Base-by-base conservation (phyloP, 108 stramenopile genomes). In the Mayamaea pseudoterrestris region DNA sequence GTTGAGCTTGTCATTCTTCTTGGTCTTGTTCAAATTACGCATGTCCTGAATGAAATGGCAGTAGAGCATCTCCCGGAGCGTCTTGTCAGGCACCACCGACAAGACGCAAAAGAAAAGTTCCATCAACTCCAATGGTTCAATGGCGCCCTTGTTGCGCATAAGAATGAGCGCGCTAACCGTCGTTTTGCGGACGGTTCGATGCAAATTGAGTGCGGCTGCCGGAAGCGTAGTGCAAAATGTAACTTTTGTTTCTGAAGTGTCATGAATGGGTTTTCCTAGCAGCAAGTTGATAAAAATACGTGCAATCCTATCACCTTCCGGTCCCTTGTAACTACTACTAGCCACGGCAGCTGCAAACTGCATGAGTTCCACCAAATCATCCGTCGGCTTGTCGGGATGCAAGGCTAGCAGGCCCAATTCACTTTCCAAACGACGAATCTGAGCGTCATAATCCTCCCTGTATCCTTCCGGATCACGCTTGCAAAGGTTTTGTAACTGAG, bases 401-500 rank as follows among this genome's bases (percentile, higher is more conserved):
- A 90, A 52, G 21, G 66, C 62, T 17, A 92, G 44, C 48, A 93
- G 83, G 18, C 55, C 58, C 25, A 78, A 66, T 51, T 88, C 67
- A 13, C 80, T 75, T 35, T 75, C 54, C 25, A 92, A 62, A 22
- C 86, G 78, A 11, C 76, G 86, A 39, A 74, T 61, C 65, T 91
- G 96, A 29, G 83, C 79, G 43, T 79, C 67, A 65, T 96, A 99
- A 60, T 99, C 98, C 28, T 94, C 93, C 25, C 60, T 47, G 76
- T 99, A 97, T 25, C 88, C 89, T 16, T 39, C 50, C 13, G 95
- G 93, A 46, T 96, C 95, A 9, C 95, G 78, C 61, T 99, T 99
- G 46, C 93, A 78, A n/a, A 96, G 57, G 59, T 96, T 96, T 71
- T 99, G 96, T 8, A 96, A 70, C 46, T 90, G 87, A 4, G 89